phyloP scores from a whole-genome alignment of 768 basidiomycete species.

The Mycena polygramma region DNA sequence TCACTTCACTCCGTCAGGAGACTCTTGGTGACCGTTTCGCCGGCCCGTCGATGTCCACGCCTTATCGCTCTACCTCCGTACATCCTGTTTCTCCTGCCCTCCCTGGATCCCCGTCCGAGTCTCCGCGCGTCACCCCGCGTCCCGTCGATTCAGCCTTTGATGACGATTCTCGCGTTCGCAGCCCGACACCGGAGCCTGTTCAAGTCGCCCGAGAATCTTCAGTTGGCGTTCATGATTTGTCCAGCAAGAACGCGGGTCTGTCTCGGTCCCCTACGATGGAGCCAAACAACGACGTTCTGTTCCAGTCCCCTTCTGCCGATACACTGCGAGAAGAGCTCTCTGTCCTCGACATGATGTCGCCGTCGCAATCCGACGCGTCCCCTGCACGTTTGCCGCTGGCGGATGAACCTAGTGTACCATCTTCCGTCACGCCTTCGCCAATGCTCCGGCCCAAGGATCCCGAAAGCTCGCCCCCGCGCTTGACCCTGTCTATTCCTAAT shows the following conservation, averaged over 20 bases:
- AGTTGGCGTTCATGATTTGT: neutral
- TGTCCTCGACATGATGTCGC: constrained; percentile 14
- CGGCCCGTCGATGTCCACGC: constrained; percentile 15
- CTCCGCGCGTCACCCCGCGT: neutral
- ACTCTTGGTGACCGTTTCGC: constrained; percentile 8
- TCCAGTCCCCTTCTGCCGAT: constrained; percentile 20
- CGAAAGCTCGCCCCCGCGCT: constrained; percentile 9
- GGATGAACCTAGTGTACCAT: constrained; percentile 1
- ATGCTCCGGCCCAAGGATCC: constrained; percentile 2
- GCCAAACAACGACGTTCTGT: neutral
- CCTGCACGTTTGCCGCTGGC: neutral
- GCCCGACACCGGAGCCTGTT: neutral
- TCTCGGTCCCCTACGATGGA: constrained; percentile 4
- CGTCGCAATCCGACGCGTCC: constrained; percentile 2
- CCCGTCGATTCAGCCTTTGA: neutral
- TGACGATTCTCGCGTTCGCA: neutral
- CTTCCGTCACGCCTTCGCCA: constrained; percentile 28
- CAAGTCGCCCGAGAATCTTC: neutral
- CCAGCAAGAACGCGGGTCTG: neutral
- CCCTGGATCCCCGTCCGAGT: constrained; percentile 12
- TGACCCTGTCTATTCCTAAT: constrained; percentile 10
- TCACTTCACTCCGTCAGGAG: constrained; percentile 23
- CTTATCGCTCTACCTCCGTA: constrained; percentile 6
- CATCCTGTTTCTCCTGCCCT: constrained; percentile 14
- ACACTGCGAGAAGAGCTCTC: constrained; percentile 25